Evolutionary conservation across 1,139 yeast genomes (phyloP), one percentile per base, ranked within the genome.

Genomic region (Sugiyamaella paludigena): DNA sequence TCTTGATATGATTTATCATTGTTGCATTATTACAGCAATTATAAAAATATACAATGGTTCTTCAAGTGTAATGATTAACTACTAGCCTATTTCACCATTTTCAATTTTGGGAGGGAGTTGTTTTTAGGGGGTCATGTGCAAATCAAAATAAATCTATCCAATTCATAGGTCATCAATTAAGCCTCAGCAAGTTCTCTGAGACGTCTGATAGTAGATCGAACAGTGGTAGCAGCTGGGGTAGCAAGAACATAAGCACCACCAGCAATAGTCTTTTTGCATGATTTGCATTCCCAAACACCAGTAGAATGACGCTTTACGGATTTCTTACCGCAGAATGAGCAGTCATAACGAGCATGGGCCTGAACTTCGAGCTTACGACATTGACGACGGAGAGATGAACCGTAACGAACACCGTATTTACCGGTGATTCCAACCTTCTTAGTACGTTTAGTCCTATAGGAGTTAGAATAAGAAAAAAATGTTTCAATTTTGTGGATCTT

Each of bases 371-470:
- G 81, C 84, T 92, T 92, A 86, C 91, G 91, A 83, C 96, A 87
- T 80, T 89, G 97, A 83, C 98, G 91, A 87, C 99, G 91, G 78
- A 92, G 84, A 65, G 99, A 94, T 71, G 98, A 92, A 91, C 99
- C 98, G 81, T 92, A 92, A 85, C 98, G 91, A 80, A 92, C 97
- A 87, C 98, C 99, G 85, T 88, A 92, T 84, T 94, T 94, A 84
- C 99, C 99, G 78, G 99, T 92, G 83, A 92, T 92, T 79, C 99
- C 99, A 76, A 92, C 99, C 91, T 92, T 92, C 95, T 92, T 92
- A 71, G 99, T 92, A 87, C 99, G 88, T 82, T 91, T 91, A 78
- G 97, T 85, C 98, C 47, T 43, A 16, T 16, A 31, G 27, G 19
- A 8, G 47, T 43, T 43, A 43, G 47, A 31, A 37, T 31, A n/a